Conservation (phyloP, 768 basidiomycete genomes). For the Boletus tomentosulus region DNA sequence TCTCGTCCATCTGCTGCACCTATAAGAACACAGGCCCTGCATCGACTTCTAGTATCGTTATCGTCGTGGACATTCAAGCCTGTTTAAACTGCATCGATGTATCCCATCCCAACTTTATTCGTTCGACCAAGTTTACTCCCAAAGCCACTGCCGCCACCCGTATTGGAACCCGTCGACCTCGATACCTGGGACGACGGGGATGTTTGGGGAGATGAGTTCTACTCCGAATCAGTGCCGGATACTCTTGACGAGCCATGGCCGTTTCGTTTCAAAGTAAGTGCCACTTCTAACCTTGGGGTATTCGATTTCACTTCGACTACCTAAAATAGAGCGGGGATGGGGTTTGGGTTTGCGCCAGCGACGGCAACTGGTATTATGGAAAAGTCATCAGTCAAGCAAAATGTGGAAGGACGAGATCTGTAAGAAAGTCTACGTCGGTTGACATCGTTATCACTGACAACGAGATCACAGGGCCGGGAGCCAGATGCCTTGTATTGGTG, state of each 20-base stretch:
- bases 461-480: slow-evolving; percentile 29
- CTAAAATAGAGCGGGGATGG: slow-evolving; percentile 37
- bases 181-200: slow-evolving; percentile 23
- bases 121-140: slow-evolving; percentile 1
- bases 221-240: slow-evolving; percentile 29
- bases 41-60: neutral
- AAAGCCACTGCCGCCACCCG: neutral
- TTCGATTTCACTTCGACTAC: neutral
- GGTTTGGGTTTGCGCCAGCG: slow-evolving; percentile 51
- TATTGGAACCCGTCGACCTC: slow-evolving; percentile 21
- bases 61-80: neutral
- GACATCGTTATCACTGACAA: neutral
- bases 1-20: neutral
- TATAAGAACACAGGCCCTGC: neutral
- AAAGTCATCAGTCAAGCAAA: slow-evolving; percentile 42
- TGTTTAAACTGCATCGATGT: neutral
- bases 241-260: slow-evolving; percentile 49
- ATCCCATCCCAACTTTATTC: neutral
- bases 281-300: neutral
- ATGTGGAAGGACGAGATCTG: slow-evolving; percentile 44
- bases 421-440: slow-evolving; percentile 22
- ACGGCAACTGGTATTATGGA: slow-evolving; percentile 52
- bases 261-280: slow-evolving; percentile 45
- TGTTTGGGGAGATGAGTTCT: slow-evolving; percentile 15
- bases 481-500: slow-evolving; percentile 49